Evolutionary conservation across 1,284 basidiomycete genomes (phyloP).

Genomic region (Fomitiporia mediterranea): DNA sequence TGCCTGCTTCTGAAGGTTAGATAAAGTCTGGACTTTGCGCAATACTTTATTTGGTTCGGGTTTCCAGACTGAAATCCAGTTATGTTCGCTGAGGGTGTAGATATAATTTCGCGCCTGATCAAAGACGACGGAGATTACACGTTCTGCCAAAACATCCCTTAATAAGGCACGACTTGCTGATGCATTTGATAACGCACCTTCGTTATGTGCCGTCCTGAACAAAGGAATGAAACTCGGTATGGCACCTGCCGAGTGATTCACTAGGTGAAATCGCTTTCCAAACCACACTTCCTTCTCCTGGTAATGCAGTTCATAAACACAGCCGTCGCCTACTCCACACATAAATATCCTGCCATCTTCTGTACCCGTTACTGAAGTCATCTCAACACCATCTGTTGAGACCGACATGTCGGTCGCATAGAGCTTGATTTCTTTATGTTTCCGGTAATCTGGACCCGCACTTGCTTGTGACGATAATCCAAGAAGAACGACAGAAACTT

Average conservation of each 20-base stretch:
- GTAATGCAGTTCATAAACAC: constrained; percentile 92
- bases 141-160: constrained; percentile 43
- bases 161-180: constrained; percentile 13
- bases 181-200: constrained; percentile 43
- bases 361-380: constrained; percentile 81
- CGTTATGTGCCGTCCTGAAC: constrained; percentile 51
- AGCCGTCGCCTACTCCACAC: constrained; percentile 81
- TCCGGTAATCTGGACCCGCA: constrained; percentile 41
- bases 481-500: constrained; percentile 78
- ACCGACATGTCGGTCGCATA: constrained; percentile 88
- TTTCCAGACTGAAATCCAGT: constrained; percentile 65
- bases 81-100: constrained; percentile 70
- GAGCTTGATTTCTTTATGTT: constrained; percentile 73
- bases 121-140: constrained; percentile 60
- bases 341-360: constrained; percentile 87
- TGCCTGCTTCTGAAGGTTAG: constrained; percentile 63
- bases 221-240: constrained; percentile 69
- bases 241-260: constrained; percentile 78
- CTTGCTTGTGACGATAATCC: constrained; percentile 66
- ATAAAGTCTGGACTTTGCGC: constrained; percentile 62
- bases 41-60: constrained; percentile 57
- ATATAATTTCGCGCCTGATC: constrained; percentile 65
- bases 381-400: constrained; percentile 68
- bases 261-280: constrained; percentile 74
- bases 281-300: constrained; percentile 93